Evolutionary conservation across 495 filamentous ascomycete species (phyloP).

Genomic region (Penicillium silybi): DNA sequence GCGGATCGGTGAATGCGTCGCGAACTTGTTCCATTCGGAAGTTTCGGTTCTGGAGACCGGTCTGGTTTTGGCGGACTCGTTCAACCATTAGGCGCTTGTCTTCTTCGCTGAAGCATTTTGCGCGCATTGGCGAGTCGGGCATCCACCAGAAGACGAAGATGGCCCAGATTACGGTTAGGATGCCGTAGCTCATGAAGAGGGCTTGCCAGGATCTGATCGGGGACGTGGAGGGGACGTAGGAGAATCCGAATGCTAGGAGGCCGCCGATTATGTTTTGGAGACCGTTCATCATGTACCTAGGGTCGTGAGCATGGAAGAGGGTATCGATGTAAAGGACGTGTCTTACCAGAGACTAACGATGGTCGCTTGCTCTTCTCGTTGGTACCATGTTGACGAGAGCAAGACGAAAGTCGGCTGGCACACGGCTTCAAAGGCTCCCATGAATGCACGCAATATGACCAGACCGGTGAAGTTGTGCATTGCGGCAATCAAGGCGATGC

Average conservation of each 20-base stretch:
- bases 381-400: constrained; percentile 65
- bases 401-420: constrained; percentile 56
- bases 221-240: constrained; percentile 35
- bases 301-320: too few species aligned
- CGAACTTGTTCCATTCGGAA: constrained; percentile 44
- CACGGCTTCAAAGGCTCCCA: constrained; percentile 64
- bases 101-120: constrained; percentile 40
- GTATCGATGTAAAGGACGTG: too few species aligned
- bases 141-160: constrained; percentile 38
- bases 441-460: constrained; percentile 52
- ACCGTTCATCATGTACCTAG: constrained; percentile 60
- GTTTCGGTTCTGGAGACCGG: constrained; percentile 47
- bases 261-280: constrained; percentile 52
- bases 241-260: constrained; percentile 54
- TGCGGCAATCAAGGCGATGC: constrained; percentile 53
- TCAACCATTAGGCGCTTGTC: constrained; percentile 45
- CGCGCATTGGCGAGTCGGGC: constrained; percentile 46
- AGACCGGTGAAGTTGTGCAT: constrained; percentile 53
- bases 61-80: constrained; percentile 44
- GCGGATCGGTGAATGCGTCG: constrained; percentile 24
- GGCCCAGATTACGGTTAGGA: constrained; percentile 46
- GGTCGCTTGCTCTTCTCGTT: constrained; percentile 58
- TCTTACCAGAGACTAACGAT: constrained; percentile 61
- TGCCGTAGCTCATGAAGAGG: constrained; percentile 54
- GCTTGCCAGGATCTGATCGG: constrained; percentile 51